phyloP scores from a whole-genome alignment of 116 monocot genomes.

The Trichopus zeylanicus region DNA sequence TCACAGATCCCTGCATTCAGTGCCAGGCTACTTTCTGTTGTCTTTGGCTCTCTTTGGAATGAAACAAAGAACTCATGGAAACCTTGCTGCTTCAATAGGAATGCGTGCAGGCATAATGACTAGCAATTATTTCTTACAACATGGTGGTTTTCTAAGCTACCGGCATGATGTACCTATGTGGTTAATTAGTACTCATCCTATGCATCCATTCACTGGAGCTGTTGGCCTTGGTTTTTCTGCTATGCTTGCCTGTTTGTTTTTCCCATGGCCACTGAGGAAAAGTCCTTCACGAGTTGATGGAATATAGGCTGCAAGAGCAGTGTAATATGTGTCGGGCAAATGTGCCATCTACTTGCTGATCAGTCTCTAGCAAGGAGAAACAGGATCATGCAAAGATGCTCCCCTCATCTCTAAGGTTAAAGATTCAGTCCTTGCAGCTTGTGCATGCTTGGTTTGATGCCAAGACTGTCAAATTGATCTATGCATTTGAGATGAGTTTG shows the following conservation, averaged over 20 bases:
- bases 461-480: no score
- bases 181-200: slow-evolving; percentile 38
- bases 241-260: slow-evolving; percentile 53
- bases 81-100: slow-evolving; percentile 59
- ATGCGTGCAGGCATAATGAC: slow-evolving; percentile 65
- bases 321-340: no score
- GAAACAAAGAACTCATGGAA: slow-evolving; percentile 55
- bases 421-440: no score
- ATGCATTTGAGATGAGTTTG: no score
- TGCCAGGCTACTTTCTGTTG: slow-evolving; percentile 61
- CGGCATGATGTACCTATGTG: slow-evolving; percentile 42
- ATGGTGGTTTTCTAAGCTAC: slow-evolving; percentile 43
- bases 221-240: slow-evolving; percentile 45
- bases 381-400: no score
- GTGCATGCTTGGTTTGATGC: no score
- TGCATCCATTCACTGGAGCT: slow-evolving; percentile 78
- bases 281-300: background rate
- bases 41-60: slow-evolving; percentile 75
- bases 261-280: slow-evolving; percentile 18
- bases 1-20: slow-evolving; percentile 69
- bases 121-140: slow-evolving; percentile 45
- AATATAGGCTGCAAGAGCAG: no score
- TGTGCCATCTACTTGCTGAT: no score
- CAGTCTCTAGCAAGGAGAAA: no score
- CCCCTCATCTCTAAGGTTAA: no score